These are phyloP conservation scores for Apiospora koreana DNA, from an alignment of 2,329 filamentous ascomycete species.

Conservation along the genomic window DNA sequence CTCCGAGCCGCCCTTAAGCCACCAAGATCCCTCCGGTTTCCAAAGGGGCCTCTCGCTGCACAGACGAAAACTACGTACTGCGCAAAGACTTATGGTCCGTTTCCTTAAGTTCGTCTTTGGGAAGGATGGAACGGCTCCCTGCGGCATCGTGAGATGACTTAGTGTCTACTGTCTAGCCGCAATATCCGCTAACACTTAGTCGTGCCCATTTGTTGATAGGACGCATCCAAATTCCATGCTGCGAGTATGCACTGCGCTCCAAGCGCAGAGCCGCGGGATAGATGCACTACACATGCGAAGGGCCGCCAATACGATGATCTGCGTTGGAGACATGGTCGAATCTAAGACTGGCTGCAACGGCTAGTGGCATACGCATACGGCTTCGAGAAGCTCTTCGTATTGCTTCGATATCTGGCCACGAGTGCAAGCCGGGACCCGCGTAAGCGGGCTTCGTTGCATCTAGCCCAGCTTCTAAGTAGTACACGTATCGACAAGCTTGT, in stretches of 20 bases:
- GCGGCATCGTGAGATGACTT: slow-evolving; percentile 3
- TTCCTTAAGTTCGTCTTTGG: background rate
- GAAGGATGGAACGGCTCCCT: background rate
- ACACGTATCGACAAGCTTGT: background rate
- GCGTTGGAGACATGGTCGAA: background rate
- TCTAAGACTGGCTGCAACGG: background rate
- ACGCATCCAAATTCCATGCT: background rate
- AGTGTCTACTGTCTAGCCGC: background rate
- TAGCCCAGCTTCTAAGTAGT: background rate
- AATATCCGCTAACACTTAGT: background rate
- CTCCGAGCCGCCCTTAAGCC: background rate
- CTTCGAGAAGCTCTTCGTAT: slow-evolving; percentile 12
- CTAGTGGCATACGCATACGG: background rate
- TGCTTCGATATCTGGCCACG: background rate
- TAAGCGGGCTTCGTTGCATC: background rate
- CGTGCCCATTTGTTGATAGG: background rate
- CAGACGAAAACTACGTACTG: background rate
- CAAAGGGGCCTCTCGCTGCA: background rate
- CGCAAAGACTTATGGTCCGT: background rate
- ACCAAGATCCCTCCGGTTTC: background rate
- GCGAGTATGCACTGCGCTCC: background rate
- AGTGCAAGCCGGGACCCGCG: slow-evolving; percentile 4
- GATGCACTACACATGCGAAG: slow-evolving; percentile 5
- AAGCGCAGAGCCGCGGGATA: background rate
- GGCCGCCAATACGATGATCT: slow-evolving; percentile 10